phyloP scores from a whole-genome alignment of 1,284 basidiomycete genomes.

The Inonotus obliquus region DNA sequence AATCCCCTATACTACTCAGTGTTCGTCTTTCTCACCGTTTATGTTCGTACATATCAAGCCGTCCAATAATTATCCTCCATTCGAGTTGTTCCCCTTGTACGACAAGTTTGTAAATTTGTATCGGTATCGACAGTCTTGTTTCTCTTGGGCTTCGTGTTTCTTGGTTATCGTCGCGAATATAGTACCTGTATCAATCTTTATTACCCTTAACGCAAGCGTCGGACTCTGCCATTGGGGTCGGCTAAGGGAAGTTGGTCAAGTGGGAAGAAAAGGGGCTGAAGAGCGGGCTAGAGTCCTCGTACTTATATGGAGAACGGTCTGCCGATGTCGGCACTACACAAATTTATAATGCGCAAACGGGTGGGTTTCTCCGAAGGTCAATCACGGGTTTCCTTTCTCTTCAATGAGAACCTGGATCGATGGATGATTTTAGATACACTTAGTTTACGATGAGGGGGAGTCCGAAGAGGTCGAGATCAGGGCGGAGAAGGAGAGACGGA shows the following conservation, averaged over 20 bases:
- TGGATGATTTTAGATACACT: too few relatives aligned
- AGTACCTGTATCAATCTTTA: not conserved
- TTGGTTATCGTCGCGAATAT: not conserved
- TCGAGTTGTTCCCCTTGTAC: not conserved
- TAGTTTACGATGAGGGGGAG: too few relatives aligned
- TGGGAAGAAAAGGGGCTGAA: not conserved
- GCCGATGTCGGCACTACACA: not conserved
- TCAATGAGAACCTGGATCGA: too few relatives aligned
- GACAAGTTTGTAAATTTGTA: not conserved
- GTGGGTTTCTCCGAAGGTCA: not conserved
- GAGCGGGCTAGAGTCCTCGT: not conserved
- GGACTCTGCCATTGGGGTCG: not conserved
- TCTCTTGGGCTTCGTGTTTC: not conserved
- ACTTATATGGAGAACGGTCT: not conserved
- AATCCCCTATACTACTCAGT: not conserved
- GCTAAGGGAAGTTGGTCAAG: not conserved
- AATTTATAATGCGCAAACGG: not conserved
- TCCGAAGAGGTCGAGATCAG: too few relatives aligned
- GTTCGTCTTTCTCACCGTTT: not conserved
- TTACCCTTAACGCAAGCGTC: not conserved
- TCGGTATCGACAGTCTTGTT: not conserved
- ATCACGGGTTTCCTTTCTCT: too few relatives aligned
- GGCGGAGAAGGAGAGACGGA: too few relatives aligned
- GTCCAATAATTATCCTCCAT: too few relatives aligned
- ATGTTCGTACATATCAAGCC: not conserved